These are phyloP conservation scores for Collybia sp. DNA, from an alignment of 768 basidiomycete species.

Conservation along the genomic window DNA sequence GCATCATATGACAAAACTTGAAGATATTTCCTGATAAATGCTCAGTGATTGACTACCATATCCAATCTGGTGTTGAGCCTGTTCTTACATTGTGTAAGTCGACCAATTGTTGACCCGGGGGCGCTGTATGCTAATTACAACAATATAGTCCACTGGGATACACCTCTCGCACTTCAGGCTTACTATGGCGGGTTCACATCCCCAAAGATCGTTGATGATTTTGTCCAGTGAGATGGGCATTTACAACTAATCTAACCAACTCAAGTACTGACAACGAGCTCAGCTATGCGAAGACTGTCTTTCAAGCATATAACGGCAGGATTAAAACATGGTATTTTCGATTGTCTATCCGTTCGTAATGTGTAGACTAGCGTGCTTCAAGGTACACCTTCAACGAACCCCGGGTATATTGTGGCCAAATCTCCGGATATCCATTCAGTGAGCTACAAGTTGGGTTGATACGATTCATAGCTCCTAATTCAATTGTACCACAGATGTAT, in stretches of 20 bases:
- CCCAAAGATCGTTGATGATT: conserved; percentile 41
- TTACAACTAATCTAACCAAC: too few relatives aligned
- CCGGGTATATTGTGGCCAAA: conserved; percentile 33
- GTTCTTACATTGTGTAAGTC: conserved; percentile 47
- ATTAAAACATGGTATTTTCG: conserved; percentile 39
- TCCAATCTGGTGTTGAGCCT: conserved; percentile 34
- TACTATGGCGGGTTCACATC: conserved; percentile 48
- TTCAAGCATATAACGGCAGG: conserved; percentile 41
- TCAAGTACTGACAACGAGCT: too few relatives aligned
- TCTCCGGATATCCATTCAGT: conserved; percentile 39
- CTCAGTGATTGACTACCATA: conserved; percentile 41
- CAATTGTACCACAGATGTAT: conserved; percentile 19
- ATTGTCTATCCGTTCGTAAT: neutral
- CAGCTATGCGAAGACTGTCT: conserved; percentile 46
- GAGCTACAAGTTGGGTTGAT: conserved; percentile 3
- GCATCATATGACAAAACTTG: conserved; percentile 3
- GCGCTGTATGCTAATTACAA: neutral
- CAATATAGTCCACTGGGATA: conserved; percentile 42
- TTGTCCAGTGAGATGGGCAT: conserved; percentile 31
- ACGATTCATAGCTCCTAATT: neutral
- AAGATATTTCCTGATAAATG: neutral
- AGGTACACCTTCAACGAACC: conserved; percentile 55
- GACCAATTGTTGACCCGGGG: neutral
- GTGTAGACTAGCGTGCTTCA: neutral
- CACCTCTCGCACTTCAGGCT: conserved; percentile 39